phyloP scores from a whole-genome alignment of 345 rosid species.

The Lenwebbia sp. region DNA sequence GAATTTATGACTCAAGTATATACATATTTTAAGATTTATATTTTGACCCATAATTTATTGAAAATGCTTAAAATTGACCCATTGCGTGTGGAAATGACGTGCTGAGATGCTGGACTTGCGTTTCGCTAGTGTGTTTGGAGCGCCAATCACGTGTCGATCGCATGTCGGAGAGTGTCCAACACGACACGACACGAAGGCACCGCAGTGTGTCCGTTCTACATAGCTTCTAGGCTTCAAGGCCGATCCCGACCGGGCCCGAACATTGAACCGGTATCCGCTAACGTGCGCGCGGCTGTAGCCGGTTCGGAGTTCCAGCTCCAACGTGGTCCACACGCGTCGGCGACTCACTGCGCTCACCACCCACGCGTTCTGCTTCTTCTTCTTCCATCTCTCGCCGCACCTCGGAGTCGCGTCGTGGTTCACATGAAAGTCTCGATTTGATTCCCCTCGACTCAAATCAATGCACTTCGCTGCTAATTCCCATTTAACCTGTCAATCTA shows the following conservation, averaged over 20 bases:
- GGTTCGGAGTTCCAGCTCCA: background rate
- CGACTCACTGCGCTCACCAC: background rate
- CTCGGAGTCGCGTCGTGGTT: background rate
- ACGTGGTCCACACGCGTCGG: background rate
- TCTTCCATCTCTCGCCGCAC: background rate
- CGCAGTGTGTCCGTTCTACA: too few species aligned
- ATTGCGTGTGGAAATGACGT: accelerated
- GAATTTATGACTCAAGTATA: too few species aligned
- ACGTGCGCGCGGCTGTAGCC: background rate
- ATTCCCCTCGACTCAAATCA: background rate
- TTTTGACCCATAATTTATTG: too few species aligned
- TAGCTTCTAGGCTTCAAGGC: too few species aligned
- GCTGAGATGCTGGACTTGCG: too few species aligned
- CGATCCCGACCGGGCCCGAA: background rate
- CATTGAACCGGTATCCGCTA: background rate
- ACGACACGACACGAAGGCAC: too few species aligned
- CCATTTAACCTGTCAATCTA: too few species aligned
- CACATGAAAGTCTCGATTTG: background rate
- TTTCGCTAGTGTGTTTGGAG: too few species aligned
- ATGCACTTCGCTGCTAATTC: background rate
- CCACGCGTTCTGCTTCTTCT: background rate
- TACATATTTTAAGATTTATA: too few species aligned
- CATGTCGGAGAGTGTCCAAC: too few species aligned
- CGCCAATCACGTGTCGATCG: too few species aligned
- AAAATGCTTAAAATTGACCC: too few species aligned